Evolutionary conservation across 2,329 filamentous ascomycete genomes (phyloP).

Genomic region (Colletotrichum sp.): DNA sequence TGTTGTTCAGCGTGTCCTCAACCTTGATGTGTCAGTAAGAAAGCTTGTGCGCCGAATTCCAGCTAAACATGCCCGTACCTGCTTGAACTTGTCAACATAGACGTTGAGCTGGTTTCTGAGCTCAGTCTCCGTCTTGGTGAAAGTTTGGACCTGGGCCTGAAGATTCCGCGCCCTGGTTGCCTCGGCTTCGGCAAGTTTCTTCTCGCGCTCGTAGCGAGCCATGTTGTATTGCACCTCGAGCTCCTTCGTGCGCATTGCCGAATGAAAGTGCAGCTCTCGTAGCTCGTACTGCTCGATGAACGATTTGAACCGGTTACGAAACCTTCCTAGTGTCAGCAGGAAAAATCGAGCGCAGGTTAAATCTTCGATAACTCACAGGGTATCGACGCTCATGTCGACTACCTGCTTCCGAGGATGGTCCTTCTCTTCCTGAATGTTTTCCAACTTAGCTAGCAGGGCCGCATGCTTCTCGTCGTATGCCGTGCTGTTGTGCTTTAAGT

Average conservation of each 20-base stretch:
- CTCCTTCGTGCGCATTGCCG: slow-evolving; percentile 90
- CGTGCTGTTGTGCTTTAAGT: slow-evolving; percentile 79
- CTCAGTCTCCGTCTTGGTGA: slow-evolving; percentile 94
- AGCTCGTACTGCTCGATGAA: slow-evolving; percentile 97
- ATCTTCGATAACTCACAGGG: neutral
- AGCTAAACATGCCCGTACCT: slow-evolving; percentile 64
- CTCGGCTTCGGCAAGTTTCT: slow-evolving; percentile 86
- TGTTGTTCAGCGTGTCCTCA: slow-evolving; percentile 97
- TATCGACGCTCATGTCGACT: slow-evolving; percentile 83
- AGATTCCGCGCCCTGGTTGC: slow-evolving; percentile 80
- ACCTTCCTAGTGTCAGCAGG: slow-evolving; percentile 58
- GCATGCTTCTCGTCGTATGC: slow-evolving; percentile 87
- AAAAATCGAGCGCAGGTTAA: neutral
- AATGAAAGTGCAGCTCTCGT: slow-evolving; percentile 92
- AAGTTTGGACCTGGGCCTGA: slow-evolving; percentile 90
- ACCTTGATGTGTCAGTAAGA: slow-evolving; percentile 63
- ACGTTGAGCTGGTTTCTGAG: slow-evolving; percentile 94
- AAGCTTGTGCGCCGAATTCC: neutral
- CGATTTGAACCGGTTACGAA: slow-evolving; percentile 88
- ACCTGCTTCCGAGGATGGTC: slow-evolving; percentile 81
- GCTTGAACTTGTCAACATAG: slow-evolving; percentile 99
- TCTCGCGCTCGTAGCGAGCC: slow-evolving; percentile 86
- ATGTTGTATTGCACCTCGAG: slow-evolving; percentile 93
- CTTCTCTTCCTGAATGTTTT: slow-evolving; percentile 87
- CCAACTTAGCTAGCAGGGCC: slow-evolving; percentile 79